phyloP scores from a whole-genome alignment of 164 flowering plant species.

The Vitis cinerea region DNA sequence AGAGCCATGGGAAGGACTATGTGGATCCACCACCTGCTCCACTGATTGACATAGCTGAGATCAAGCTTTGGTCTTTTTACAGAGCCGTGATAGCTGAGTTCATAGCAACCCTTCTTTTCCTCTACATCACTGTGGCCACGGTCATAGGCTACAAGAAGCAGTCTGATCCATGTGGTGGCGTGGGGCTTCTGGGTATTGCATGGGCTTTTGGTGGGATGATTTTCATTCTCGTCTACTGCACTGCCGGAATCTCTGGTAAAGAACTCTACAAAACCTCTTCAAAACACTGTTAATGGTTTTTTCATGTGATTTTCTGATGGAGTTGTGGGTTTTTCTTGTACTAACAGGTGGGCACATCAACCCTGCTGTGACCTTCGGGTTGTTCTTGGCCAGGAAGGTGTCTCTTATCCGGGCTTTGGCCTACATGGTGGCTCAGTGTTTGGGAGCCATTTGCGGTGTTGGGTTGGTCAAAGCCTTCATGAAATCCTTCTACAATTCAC shows the following conservation, averaged over 20 bases:
- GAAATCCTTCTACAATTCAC: constrained; percentile 38
- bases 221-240: constrained; percentile 73
- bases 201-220: constrained; percentile 88
- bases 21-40: constrained; percentile 81
- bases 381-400: constrained; percentile 66
- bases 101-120: constrained; percentile 72
- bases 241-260: constrained; percentile 75
- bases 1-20: constrained; percentile 51
- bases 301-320: neutral
- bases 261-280: neutral
- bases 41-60: constrained; percentile 51
- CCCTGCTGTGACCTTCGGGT: constrained; percentile 68
- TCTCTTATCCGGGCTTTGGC: constrained; percentile 56
- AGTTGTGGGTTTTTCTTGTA: neutral
- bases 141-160: constrained; percentile 65
- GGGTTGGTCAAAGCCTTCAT: constrained; percentile 68
- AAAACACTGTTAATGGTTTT: neutral
- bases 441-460: constrained; percentile 70
- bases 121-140: constrained; percentile 68
- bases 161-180: constrained; percentile 50
- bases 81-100: constrained; percentile 78
- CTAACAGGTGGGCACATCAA: constrained; percentile 57
- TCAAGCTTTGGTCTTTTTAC: constrained; percentile 74
- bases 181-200: constrained; percentile 72
- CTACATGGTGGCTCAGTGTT: constrained; percentile 65